Evolutionary conservation across 768 basidiomycete species (phyloP), one percentile per base, ranked within the genome.

Genomic region (Hortiboletus flavorubellus): DNA sequence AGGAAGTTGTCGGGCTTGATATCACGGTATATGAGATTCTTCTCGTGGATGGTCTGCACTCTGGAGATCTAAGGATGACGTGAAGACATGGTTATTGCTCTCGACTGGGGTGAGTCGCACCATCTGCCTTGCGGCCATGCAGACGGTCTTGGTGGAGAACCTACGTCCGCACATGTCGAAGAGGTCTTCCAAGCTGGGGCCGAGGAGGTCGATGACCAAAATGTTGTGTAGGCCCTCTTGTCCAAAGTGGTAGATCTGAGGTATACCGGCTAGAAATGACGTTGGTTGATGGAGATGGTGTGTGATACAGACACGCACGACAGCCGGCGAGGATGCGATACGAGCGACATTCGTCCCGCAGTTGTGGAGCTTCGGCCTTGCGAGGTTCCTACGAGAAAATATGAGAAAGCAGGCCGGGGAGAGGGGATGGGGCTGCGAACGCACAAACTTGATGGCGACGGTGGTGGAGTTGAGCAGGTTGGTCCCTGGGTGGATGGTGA

Each of bases 1-100:
- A 99, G 82, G 72, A 99, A 99, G 75, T 99, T 99, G 77, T 98
- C 97, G 10, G 97, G 97, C 73, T 99, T 99, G 78, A 99, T 98
- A 72, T 99, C 97, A 52, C 97, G 90, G 72, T 99, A 98, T 65
- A 99, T 98, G 66, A 99, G 84, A 74, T 97, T 98, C 82, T 98
- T 98, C 75, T 98, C 96, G 73, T 99, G 97, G 49, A 99, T 98
- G 16, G 91, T 96, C 73, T 98, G 96, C 18, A 97, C 94, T 64
- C 97, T 86, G 47, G 91, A 84, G 55, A 99, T 79, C 96, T 98
- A 60, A 37, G 34, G 40, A 40, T 41, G 39, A 46, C 8, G 46
- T 54, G 40, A 60, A 40, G 61, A 26, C 46, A 53, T 12, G 54
- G 1, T 26, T 40, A 37, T 30, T 43, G 51, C 53, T 34, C 48